phyloP scores from a whole-genome alignment of 169 alveolate species.

The Plasmodium vinckei region DNA sequence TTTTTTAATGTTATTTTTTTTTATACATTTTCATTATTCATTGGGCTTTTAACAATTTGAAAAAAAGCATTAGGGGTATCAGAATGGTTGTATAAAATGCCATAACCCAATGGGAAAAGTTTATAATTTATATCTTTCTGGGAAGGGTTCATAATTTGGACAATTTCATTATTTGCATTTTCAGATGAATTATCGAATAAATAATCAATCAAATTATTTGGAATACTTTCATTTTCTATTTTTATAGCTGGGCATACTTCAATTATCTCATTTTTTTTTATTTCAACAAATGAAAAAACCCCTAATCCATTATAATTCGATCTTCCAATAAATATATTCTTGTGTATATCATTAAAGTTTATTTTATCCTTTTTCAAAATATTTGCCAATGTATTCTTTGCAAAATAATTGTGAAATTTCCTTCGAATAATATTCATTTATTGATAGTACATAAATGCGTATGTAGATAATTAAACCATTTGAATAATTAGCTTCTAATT shows the following conservation, averaged over 20 bases:
- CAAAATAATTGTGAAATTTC: constrained; percentile 58
- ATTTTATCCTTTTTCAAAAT: constrained; percentile 34
- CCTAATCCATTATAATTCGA: constrained; percentile 39
- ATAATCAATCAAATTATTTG: constrained; percentile 28
- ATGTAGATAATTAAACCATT: too few relatives aligned
- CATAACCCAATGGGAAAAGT: constrained; percentile 61
- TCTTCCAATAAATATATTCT: constrained; percentile 34
- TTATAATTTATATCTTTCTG: constrained; percentile 20
- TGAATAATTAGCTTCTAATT: too few relatives aligned
- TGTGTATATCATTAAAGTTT: constrained; percentile 33
- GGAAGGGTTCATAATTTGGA: constrained; percentile 8
- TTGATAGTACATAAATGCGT: not conserved
- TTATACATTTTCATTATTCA: constrained; percentile 7
- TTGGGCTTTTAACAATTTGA: constrained; percentile 14
- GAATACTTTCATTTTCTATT: constrained; percentile 51
- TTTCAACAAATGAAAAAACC: constrained; percentile 15
- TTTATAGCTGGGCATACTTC: constrained; percentile 58
- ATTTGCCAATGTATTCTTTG: constrained; percentile 15
- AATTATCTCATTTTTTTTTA: constrained; percentile 55
- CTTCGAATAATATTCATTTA: constrained; percentile 19
- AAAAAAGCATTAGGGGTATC: constrained; percentile 59
- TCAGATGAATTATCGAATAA: constrained; percentile 36
- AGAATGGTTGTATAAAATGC: constrained; percentile 66
- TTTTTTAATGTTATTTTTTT: too few relatives aligned
- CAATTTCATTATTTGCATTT: constrained; percentile 20